These are phyloP conservation scores for Boletus reticulatus DNA, from an alignment of 768 basidiomycete genomes.

Conservation along the genomic window DNA sequence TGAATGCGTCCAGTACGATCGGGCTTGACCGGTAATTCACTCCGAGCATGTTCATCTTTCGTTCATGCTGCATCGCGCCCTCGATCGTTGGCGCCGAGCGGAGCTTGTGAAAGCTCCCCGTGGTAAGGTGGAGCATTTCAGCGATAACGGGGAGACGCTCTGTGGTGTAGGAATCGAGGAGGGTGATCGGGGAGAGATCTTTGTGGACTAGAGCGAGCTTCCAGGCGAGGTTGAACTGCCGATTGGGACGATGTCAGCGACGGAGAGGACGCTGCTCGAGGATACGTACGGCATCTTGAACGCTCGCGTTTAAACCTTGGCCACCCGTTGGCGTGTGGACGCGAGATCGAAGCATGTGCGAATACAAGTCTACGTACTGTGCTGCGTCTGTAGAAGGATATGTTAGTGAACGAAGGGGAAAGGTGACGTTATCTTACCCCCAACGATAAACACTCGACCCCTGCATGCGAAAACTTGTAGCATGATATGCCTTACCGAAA, in stretches of 20 bases:
- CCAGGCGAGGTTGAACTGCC: slow-evolving; percentile 43
- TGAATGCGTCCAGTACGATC: slow-evolving; percentile 36
- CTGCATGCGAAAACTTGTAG: not conserved
- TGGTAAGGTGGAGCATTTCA: slow-evolving; percentile 42
- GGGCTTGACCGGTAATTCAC: slow-evolving; percentile 37
- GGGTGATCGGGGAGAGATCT: slow-evolving; percentile 30
- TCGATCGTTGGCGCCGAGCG: not conserved
- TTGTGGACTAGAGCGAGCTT: slow-evolving; percentile 43
- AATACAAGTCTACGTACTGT: slow-evolving; percentile 25
- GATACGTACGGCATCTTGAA: slow-evolving; percentile 1
- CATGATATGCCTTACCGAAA: slow-evolving; percentile 26
- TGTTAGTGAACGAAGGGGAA: not conserved
- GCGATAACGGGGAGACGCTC: slow-evolving; percentile 48
- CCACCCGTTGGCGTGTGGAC: slow-evolving; percentile 24
- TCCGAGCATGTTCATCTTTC: slow-evolving; percentile 25
- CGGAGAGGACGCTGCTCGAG: not conserved
- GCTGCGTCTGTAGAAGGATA: slow-evolving; percentile 40
- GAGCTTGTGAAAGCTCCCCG: slow-evolving; percentile 15
- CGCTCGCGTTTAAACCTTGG: slow-evolving; percentile 21
- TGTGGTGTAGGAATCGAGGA: slow-evolving; percentile 40
- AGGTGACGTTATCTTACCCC: slow-evolving; percentile 30
- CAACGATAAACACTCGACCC: slow-evolving; percentile 47
- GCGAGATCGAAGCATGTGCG: not conserved
- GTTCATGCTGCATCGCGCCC: not conserved
- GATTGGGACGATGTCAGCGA: not conserved